Evolutionary conservation across 225 moss, liverwort and hornwort species (phyloP).

Genomic region (Marchantia polymorpha): DNA sequence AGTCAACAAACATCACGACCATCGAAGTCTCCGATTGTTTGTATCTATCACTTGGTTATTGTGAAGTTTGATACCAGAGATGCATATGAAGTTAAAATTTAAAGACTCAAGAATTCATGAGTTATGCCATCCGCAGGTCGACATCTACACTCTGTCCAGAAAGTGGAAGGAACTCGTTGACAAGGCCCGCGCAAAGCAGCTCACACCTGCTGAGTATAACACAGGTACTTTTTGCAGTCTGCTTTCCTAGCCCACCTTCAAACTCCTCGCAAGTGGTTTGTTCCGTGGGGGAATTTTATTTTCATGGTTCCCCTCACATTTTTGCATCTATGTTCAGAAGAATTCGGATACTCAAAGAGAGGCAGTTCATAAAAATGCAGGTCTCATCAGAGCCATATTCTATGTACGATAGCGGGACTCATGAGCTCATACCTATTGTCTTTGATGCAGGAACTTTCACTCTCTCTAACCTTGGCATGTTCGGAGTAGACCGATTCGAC

Average conservation of each 20-base stretch:
- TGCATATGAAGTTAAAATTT: background rate
- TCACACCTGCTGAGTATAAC: slow-evolving; percentile 80
- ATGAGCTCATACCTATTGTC: background rate
- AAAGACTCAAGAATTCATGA: background rate
- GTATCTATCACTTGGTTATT: background rate
- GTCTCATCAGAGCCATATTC: no score
- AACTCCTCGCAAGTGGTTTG: background rate
- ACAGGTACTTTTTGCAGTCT: slow-evolving; percentile 50
- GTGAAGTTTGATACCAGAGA: no score
- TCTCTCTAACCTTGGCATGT: slow-evolving; percentile 96
- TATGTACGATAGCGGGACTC: background rate
- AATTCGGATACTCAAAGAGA: no score
- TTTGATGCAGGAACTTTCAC: slow-evolving; percentile 81
- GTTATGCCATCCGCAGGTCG: slow-evolving; percentile 46
- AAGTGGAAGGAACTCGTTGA: slow-evolving; percentile 91
- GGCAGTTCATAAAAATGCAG: no score
- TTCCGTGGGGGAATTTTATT: background rate
- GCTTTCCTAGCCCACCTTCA: background rate
- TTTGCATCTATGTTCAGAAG: no score
- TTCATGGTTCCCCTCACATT: no score
- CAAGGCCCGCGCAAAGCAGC: slow-evolving; percentile 89
- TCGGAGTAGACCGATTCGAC: slow-evolving; percentile 77
- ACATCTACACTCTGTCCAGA: slow-evolving; percentile 87
- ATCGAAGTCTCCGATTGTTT: background rate
- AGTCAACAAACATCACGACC: background rate